A percentile compares a stretch with the other conserved stretches of the same genome.
These are phyloP conservation scores for Kodamaea sp. DNA, from an alignment of 1,139 yeast species.

Conservation along the genomic window DNA sequence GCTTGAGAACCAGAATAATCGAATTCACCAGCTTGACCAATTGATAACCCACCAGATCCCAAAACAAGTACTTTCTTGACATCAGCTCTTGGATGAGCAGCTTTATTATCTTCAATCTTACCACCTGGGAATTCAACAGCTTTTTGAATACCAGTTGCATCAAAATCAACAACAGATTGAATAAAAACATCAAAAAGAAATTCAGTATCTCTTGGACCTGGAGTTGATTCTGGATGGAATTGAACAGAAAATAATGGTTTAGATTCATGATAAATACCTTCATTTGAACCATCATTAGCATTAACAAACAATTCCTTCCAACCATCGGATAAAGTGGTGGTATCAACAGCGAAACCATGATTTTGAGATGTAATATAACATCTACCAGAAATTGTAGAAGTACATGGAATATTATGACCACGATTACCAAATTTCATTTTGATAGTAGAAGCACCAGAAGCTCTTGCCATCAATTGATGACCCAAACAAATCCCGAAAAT, in stretches of 20 bases:
- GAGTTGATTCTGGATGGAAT: slow-evolving; percentile 99
- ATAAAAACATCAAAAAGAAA: slow-evolving; percentile 94
- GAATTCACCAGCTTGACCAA: slow-evolving; percentile 99
- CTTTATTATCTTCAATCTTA: slow-evolving; percentile 62
- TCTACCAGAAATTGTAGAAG: slow-evolving; percentile 87
- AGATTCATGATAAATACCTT: slow-evolving; percentile 90
- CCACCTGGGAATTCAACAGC: slow-evolving; percentile 94
- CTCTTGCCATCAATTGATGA: slow-evolving; percentile 95
- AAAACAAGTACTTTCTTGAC: slow-evolving; percentile 93
- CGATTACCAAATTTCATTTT: slow-evolving; percentile 98
- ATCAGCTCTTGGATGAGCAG: slow-evolving; percentile 68
- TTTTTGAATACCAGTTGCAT: slow-evolving; percentile 54
- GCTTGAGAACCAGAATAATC: slow-evolving; percentile 98
- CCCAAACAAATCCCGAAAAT: slow-evolving; percentile 98
- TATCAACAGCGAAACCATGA: slow-evolving; percentile 97
- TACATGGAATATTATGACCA: slow-evolving; percentile 99
- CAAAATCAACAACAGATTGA: slow-evolving; percentile 65
- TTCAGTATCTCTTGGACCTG: slow-evolving; percentile 99
- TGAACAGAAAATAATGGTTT: slow-evolving; percentile 97
- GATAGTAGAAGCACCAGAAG: slow-evolving; percentile 87
- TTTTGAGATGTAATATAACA: slow-evolving; percentile 99
- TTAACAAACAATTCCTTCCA: slow-evolving; percentile 96
- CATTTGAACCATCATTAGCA: slow-evolving; percentile 96
- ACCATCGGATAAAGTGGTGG: slow-evolving; percentile 62
- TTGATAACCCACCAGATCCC: slow-evolving; percentile 98